Evolutionary conservation across 371 early-diverging fungal species (phyloP).

Genomic region (Circinella minor): DNA sequence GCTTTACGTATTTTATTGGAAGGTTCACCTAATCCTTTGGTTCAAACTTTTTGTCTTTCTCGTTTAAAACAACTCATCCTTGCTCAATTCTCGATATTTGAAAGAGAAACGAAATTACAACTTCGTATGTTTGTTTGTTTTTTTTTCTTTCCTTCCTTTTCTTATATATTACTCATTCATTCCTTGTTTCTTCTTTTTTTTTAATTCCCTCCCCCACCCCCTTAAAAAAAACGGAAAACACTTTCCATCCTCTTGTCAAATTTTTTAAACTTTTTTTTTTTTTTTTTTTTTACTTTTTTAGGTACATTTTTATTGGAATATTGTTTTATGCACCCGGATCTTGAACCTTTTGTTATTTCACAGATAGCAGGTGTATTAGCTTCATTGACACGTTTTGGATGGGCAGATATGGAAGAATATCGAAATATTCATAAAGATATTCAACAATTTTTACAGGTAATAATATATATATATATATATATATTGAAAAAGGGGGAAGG

Average conservation of each 20-base stretch:
- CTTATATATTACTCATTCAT: background rate
- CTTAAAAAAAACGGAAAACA: background rate
- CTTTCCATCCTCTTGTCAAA: background rate
- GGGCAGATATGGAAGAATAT: conserved; percentile 80
- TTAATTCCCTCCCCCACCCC: background rate
- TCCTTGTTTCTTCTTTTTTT: too few species aligned
- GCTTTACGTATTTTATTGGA: conserved; percentile 75
- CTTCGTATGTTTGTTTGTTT: conserved; percentile 55
- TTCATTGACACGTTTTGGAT: conserved; percentile 80
- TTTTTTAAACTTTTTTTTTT: too few species aligned
- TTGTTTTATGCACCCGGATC: conserved; percentile 66
- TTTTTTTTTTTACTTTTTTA: conserved; percentile 10
- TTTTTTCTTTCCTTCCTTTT: background rate
- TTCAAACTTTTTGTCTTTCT: conserved; percentile 72
- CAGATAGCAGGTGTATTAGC: conserved; percentile 75
- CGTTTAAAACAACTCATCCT: conserved; percentile 72
- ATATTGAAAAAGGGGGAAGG: background rate
- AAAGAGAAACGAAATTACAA: conserved; percentile 63
- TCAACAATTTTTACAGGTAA: conserved; percentile 71
- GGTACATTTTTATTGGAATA: conserved; percentile 72
- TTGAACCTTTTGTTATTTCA: conserved; percentile 71
- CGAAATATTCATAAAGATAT: conserved; percentile 67
- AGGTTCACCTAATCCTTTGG: conserved; percentile 71
- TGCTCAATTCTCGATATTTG: conserved; percentile 74
- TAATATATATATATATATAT: background rate